Conservation (phyloP, 108 stramenopile species). For the Nitzschia putrida region DNA sequence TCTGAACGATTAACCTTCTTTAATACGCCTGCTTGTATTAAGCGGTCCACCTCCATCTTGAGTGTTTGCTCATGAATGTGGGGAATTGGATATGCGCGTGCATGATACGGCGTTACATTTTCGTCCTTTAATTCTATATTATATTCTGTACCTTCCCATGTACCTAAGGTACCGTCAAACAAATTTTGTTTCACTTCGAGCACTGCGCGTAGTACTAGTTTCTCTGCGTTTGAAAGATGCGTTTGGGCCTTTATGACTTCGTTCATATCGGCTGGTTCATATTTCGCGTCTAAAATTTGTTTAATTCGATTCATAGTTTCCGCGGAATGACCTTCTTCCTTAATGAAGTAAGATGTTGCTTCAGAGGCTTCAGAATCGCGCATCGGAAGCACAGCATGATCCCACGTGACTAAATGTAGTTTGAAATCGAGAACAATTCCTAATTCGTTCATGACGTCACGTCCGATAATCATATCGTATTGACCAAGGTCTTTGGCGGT, state of each 20-base stretch:
- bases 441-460: background rate
- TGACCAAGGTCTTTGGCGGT: background rate
- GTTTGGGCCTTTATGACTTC: no score
- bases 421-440: background rate
- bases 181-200: no score
- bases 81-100: background rate
- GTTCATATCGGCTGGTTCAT: no score
- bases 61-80: background rate
- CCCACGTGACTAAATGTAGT: background rate
- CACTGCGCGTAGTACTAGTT: no score
- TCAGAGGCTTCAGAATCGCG: background rate
- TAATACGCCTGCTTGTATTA: background rate
- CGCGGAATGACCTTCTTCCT: no score
- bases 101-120: background rate
- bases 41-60: background rate
- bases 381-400: background rate
- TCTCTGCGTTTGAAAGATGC: no score
- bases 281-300: no score
- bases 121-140: no score
- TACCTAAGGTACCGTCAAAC: no score
- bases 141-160: no score
- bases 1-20: background rate
- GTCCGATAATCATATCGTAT: background rate
- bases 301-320: no score
- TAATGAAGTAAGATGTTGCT: background rate